A percentile compares a stretch with the other conserved stretches of the same genome.
Evolutionary conservation across 257 asterid species (phyloP).

Genomic region (Craterostigma plantagineum): DNA sequence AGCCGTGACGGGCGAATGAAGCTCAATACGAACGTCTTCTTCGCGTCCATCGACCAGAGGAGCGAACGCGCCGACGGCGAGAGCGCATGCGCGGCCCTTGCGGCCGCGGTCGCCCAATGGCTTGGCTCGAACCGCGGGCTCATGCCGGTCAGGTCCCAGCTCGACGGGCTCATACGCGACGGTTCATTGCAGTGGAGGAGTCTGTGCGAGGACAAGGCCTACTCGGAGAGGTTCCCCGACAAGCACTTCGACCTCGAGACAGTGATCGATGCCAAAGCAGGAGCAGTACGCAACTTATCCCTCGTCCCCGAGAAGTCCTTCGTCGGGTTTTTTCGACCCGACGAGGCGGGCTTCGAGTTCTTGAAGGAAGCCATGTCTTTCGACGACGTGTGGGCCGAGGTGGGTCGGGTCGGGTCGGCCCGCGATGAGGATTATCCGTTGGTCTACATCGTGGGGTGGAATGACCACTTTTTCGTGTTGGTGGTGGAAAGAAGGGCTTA

Average conservation of each 20-base stretch:
- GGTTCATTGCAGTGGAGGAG: conserved; percentile 84
- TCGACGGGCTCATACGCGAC: conserved; percentile 66
- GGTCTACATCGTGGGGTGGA: conserved; percentile 70
- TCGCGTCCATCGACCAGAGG: conserved; percentile 77
- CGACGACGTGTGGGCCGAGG: conserved; percentile 76
- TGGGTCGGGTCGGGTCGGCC: neutral
- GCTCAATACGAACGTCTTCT: conserved; percentile 53
- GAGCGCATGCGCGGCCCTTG: conserved; percentile 79
- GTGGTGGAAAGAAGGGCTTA: conserved; percentile 52
- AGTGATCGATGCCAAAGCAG: conserved; percentile 31
- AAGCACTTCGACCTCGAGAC: conserved; percentile 88
- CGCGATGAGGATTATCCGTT: conserved; percentile 9
- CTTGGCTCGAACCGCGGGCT: conserved; percentile 30
- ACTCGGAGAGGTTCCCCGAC: conserved; percentile 50
- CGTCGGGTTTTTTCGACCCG: conserved; percentile 61
- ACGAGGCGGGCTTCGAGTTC: conserved; percentile 51
- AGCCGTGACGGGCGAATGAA: conserved; percentile 70
- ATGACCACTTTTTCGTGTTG: conserved; percentile 64
- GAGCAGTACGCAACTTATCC: conserved; percentile 27
- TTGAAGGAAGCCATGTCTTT: conserved; percentile 69
- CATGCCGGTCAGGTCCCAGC: conserved; percentile 72
- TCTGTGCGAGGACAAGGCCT: conserved; percentile 46
- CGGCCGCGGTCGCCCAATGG: conserved; percentile 76
- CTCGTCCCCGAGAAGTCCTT: conserved; percentile 55
- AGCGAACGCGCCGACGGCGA: conserved; percentile 80